phyloP scores from a whole-genome alignment of 2,329 filamentous ascomycete species.

The Pseudocercospora fuligena region DNA sequence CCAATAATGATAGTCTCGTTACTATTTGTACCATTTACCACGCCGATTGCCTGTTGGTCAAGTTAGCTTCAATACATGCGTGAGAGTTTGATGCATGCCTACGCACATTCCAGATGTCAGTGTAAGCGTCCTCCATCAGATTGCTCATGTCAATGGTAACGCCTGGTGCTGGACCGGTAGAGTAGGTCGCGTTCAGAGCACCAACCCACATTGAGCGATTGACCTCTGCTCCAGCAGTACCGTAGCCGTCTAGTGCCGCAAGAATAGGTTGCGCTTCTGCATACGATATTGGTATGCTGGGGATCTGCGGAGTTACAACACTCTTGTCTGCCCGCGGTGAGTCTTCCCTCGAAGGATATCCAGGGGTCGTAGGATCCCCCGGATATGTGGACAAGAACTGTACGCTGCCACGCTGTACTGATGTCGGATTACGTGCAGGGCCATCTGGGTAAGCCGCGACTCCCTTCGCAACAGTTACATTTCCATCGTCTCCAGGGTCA shows the following conservation, averaged over 20 bases:
- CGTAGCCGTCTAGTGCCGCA: neutral
- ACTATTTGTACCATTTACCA: neutral
- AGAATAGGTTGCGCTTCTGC: neutral
- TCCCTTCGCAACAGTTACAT: conserved; percentile 32
- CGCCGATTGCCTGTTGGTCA: neutral
- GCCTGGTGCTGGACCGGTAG: neutral
- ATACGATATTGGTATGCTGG: neutral
- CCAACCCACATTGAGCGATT: neutral
- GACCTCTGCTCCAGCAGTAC: neutral
- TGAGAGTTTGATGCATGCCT: neutral
- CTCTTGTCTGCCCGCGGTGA: neutral
- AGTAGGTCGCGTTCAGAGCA: neutral
- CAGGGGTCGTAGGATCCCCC: neutral
- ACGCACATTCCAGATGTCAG: neutral
- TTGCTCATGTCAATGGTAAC: neutral
- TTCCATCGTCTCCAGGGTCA: neutral
- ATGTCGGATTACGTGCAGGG: neutral
- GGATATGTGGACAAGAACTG: neutral
- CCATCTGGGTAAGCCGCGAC: neutral
- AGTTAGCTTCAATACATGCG: neutral
- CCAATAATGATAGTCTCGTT: neutral
- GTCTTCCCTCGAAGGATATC: neutral
- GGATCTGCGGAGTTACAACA: neutral
- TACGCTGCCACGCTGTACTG: neutral
- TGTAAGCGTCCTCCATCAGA: neutral